phyloP scores from a whole-genome alignment of 2,329 filamentous ascomycete species.

The Penicillium glabrum region DNA sequence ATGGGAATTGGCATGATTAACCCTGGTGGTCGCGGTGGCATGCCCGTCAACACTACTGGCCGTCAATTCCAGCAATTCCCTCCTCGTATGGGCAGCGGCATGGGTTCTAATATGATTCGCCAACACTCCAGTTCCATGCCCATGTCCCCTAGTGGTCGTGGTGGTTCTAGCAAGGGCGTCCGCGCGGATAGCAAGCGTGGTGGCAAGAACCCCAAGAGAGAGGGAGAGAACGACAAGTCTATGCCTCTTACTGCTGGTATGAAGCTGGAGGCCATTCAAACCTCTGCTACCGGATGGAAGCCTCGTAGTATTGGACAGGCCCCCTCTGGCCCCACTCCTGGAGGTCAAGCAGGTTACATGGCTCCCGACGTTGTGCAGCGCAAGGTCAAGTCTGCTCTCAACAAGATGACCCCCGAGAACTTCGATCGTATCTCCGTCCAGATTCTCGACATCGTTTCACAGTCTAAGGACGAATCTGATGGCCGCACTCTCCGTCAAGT shows the following conservation, averaged over 20 bases:
- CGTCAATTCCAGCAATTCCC: not conserved
- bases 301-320: conserved; percentile 66
- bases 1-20: conserved; percentile 68
- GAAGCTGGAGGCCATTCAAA: conserved; percentile 76
- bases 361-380: conserved; percentile 92
- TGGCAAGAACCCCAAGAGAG: conserved; percentile 54
- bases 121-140: conserved; percentile 53
- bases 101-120: conserved; percentile 64
- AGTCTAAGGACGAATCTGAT: conserved; percentile 93
- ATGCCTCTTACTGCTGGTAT: conserved; percentile 88
- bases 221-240: conserved; percentile 70
- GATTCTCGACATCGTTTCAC: conserved; percentile 86
- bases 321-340: conserved; percentile 48
- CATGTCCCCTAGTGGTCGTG: conserved; percentile 64
- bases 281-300: conserved; percentile 83
- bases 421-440: conserved; percentile 95
- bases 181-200: conserved; percentile 28
- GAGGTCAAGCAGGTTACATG: conserved; percentile 59
- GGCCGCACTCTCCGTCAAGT: conserved; percentile 94
- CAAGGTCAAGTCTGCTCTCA: conserved; percentile 96
- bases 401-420: conserved; percentile 99
- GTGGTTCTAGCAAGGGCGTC: conserved; percentile 46
- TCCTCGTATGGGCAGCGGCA: conserved; percentile 60
- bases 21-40: conserved; percentile 50
- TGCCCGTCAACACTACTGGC: conserved; percentile 71